Conservation (phyloP, 106 monocot genomes). For the Acorus gramineus region DNA sequence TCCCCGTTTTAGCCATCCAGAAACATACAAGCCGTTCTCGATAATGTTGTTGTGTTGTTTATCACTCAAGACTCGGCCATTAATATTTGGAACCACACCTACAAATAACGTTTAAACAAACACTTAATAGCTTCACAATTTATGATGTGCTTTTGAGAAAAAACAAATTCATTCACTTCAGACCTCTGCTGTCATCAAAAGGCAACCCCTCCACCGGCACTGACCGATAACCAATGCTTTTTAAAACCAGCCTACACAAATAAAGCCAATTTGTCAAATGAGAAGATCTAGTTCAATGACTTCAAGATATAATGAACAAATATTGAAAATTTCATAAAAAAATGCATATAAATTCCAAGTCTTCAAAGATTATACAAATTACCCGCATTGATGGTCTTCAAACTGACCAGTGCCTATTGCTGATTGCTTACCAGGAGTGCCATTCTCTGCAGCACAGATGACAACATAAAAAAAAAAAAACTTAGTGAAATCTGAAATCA, state of each 20-base stretch:
- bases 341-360: too few species aligned
- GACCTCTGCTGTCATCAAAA: slow-evolving; percentile 76
- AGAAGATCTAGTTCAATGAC: background rate
- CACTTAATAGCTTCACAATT: background rate
- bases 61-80: slow-evolving; percentile 39
- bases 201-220: slow-evolving; percentile 73
- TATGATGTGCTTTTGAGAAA: too few species aligned
- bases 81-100: slow-evolving; percentile 61
- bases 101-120: background rate
- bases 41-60: slow-evolving; percentile 7
- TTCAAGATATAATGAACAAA: too few species aligned
- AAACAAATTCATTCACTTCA: slow-evolving; percentile 2
- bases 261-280: background rate
- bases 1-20: slow-evolving; percentile 95
- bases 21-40: slow-evolving; percentile 68
- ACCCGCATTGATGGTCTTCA: slow-evolving; percentile 29
- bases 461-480: too few species aligned
- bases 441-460: slow-evolving; percentile 39
- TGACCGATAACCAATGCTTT: slow-evolving; percentile 98
- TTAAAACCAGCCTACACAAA: slow-evolving; percentile 71
- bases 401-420: slow-evolving; percentile 70
- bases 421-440: slow-evolving; percentile 36
- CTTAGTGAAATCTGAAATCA: too few species aligned
- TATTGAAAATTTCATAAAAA: too few species aligned
- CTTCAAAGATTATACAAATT: background rate